Evolutionary conservation across 805 yeast species (phyloP).

Genomic region (Priceomyces castillae): DNA sequence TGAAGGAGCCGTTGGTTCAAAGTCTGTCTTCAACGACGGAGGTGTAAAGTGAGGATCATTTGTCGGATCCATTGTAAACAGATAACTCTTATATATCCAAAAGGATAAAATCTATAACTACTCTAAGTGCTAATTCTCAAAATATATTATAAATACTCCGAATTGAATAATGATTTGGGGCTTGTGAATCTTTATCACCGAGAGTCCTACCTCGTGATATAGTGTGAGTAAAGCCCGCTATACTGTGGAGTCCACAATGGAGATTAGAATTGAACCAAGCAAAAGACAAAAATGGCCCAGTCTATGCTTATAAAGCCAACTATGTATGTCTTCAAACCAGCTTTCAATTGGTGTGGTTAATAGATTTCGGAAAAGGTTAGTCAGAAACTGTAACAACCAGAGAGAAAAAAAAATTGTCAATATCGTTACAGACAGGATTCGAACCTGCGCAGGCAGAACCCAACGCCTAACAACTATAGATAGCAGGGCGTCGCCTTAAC

Average conservation of each 20-base stretch:
- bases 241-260: too few relatives aligned
- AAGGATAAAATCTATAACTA: background rate
- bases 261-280: too few relatives aligned
- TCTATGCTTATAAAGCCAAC: background rate
- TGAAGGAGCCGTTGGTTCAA: slow-evolving; percentile 64
- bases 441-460: slow-evolving; percentile 51
- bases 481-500: slow-evolving; percentile 52
- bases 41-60: slow-evolving; percentile 88
- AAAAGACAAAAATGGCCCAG: background rate
- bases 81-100: background rate
- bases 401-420: background rate
- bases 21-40: slow-evolving; percentile 63
- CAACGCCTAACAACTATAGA: slow-evolving; percentile 34
- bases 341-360: too few relatives aligned
- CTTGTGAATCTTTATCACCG: slow-evolving; percentile 1
- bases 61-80: slow-evolving; percentile 79
- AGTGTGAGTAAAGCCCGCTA: background rate
- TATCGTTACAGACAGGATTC: slow-evolving; percentile 51
- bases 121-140: background rate
- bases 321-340: too few relatives aligned
- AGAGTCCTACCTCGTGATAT: background rate
- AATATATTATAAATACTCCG: too few relatives aligned
- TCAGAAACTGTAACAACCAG: background rate
- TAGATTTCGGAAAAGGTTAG: background rate
- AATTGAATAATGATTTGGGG: background rate